phyloP scores from a whole-genome alignment of 257 asterid species.

The Solanum sitiens region DNA sequence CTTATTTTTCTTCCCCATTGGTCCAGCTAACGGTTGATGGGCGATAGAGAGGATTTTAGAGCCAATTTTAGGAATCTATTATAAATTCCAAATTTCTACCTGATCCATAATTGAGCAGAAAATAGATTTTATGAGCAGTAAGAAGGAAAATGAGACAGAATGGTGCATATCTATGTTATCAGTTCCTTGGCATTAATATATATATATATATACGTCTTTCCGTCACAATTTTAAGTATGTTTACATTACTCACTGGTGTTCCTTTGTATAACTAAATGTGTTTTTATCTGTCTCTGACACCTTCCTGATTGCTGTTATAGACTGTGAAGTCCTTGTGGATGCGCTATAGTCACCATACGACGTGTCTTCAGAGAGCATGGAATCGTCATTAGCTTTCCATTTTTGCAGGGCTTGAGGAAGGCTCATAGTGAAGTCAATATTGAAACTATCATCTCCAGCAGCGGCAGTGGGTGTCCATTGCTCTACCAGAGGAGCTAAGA shows the following conservation, averaged over 20 bases:
- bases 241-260: not conserved
- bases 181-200: not conserved
- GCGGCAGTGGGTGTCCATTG: constrained; percentile 52
- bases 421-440: constrained; percentile 29
- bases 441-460: constrained; percentile 21
- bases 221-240: not conserved
- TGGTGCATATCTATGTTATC: not conserved
- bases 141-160: not conserved
- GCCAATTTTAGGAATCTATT: not conserved
- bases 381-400: constrained; percentile 50
- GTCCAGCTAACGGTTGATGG: not conserved
- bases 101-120: not conserved
- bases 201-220: not conserved
- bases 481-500: constrained; percentile 56
- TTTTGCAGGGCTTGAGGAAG: constrained; percentile 54
- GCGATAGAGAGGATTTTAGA: not conserved
- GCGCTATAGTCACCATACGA: not conserved
- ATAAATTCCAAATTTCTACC: not conserved
- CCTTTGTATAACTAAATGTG: not conserved
- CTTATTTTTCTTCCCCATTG: not conserved
- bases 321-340: not conserved
- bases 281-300: not conserved
- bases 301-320: not conserved
- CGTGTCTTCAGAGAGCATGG: constrained; percentile 10
- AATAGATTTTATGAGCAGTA: not conserved